These are phyloP conservation scores for Senecio squalidus DNA, from an alignment of 140 eudicot genomes.

Conservation along the genomic window DNA sequence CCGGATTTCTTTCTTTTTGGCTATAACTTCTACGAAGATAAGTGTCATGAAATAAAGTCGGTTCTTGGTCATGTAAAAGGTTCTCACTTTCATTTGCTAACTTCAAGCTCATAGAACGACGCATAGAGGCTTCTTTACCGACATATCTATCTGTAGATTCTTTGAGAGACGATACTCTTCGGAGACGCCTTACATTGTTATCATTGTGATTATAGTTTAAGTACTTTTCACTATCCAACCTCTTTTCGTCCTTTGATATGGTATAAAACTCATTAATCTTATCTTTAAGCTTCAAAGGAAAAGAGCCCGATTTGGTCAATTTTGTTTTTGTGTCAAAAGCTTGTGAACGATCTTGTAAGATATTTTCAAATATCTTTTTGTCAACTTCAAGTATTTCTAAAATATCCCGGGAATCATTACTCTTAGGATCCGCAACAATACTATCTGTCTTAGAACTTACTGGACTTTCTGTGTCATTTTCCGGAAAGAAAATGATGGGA, in stretches of 20 bases:
- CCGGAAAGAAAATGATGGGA: slow-evolving; percentile 39
- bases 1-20: slow-evolving; percentile 21
- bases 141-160: slow-evolving; percentile 44
- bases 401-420: slow-evolving; percentile 32
- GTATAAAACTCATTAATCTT: slow-evolving; percentile 58
- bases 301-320: slow-evolving; percentile 60
- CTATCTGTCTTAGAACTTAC: slow-evolving; percentile 3
- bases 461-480: slow-evolving; percentile 9
- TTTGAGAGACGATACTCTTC: slow-evolving; percentile 46
- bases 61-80: slow-evolving; percentile 19
- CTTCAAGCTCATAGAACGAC: slow-evolving; percentile 61
- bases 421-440: slow-evolving; percentile 11
- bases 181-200: slow-evolving; percentile 7
- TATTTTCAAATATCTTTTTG: slow-evolving; percentile 34
- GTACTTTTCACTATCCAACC: not conserved
- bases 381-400: slow-evolving; percentile 54
- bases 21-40: not conserved
- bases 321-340: slow-evolving; percentile 25
- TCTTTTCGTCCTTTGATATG: slow-evolving; percentile 24
- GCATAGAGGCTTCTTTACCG: slow-evolving; percentile 29
- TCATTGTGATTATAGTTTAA: not conserved
- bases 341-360: slow-evolving; percentile 25
- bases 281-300: slow-evolving; percentile 55
- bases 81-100: slow-evolving; percentile 31
- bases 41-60: slow-evolving; percentile 11